Percentiles rank a stretch among this genome's conserved stretches.
Evolutionary conservation across 176 grass and related monocot genomes (phyloP).

Genomic region (Bolboschoenus planiculmis): DNA sequence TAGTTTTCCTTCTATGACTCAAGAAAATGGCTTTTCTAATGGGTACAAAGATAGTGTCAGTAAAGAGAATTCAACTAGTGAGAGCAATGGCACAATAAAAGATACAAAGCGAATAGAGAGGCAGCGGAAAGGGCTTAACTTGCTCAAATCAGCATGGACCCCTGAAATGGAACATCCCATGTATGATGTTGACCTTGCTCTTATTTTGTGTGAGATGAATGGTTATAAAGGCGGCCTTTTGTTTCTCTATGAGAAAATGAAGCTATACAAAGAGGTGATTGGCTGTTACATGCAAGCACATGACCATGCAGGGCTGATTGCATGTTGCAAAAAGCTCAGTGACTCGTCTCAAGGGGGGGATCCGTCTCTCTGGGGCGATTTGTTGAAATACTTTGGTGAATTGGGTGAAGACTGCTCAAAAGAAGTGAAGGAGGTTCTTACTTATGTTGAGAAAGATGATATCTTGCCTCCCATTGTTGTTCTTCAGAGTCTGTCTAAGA

Average conservation of each 20-base stretch:
- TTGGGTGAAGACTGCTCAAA: conserved; percentile 89
- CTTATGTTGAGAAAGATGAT: conserved; percentile 88
- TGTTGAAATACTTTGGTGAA: conserved; percentile 93
- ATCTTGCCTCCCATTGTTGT: conserved; percentile 87
- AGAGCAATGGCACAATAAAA: conserved; percentile 30
- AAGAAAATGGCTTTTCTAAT: conserved; percentile 48
- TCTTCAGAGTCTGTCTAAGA: conserved; percentile 77
- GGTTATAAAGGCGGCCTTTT: conserved; percentile 76
- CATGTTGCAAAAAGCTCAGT: conserved; percentile 87
- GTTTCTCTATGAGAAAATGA: conserved; percentile 94
- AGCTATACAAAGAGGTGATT: conserved; percentile 95
- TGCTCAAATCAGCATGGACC: conserved; percentile 86
- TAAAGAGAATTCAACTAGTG: conserved; percentile 43
- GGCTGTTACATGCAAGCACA: conserved; percentile 92
- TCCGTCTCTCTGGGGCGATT: conserved; percentile 80
- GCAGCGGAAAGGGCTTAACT: conserved; percentile 58
- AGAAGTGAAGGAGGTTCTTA: conserved; percentile 94
- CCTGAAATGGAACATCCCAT: conserved; percentile 74
- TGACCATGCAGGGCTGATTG: conserved; percentile 93
- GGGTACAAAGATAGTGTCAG: conserved; percentile 39
- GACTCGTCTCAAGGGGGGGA: conserved; percentile 82
- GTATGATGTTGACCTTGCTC: conserved; percentile 81
- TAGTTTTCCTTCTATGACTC: conserved; percentile 62
- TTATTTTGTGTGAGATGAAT: conserved; percentile 92
- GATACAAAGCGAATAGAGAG: conserved; percentile 54